Evolutionary conservation across 2,329 filamentous ascomycete genomes (phyloP).

Genomic region (Diaporthe nobilis): DNA sequence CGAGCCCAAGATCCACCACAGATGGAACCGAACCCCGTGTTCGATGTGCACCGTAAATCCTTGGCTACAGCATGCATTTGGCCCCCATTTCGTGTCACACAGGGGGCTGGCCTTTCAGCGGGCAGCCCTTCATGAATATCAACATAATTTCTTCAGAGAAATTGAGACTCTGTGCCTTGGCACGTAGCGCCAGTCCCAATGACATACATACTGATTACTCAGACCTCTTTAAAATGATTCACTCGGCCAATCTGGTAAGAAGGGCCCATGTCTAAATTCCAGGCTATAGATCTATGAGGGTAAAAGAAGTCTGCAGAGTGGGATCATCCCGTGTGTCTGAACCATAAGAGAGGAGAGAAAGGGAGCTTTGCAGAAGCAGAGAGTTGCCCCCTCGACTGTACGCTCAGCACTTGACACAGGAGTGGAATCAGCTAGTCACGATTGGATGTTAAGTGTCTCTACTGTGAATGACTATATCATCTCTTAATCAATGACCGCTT

Average conservation of each 20-base stretch:
- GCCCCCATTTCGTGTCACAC: background rate
- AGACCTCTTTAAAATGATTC: no score
- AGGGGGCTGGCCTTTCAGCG: background rate
- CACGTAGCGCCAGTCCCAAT: background rate
- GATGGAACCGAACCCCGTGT: background rate
- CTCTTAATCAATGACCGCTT: background rate
- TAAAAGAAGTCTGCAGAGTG: background rate
- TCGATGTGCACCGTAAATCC: background rate
- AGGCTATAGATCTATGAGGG: no score
- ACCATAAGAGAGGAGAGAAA: background rate
- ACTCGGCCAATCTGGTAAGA: no score
- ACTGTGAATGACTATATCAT: background rate
- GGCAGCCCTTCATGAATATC: background rate
- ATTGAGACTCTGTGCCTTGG: background rate
- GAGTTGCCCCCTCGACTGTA: no score
- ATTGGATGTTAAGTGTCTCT: background rate
- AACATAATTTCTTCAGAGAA: background rate
- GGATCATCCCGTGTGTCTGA: background rate
- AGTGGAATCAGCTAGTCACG: background rate
- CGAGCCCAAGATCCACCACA: conserved; percentile 8
- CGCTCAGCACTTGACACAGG: background rate
- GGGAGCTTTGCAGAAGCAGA: no score
- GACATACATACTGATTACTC: background rate
- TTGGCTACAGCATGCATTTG: background rate
- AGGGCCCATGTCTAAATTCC: no score